Evolutionary conservation across 164 flowering plant genomes (phyloP), one percentile per base, ranked within the genome.

Genomic region (Chloranthus sessilifolius): DNA sequence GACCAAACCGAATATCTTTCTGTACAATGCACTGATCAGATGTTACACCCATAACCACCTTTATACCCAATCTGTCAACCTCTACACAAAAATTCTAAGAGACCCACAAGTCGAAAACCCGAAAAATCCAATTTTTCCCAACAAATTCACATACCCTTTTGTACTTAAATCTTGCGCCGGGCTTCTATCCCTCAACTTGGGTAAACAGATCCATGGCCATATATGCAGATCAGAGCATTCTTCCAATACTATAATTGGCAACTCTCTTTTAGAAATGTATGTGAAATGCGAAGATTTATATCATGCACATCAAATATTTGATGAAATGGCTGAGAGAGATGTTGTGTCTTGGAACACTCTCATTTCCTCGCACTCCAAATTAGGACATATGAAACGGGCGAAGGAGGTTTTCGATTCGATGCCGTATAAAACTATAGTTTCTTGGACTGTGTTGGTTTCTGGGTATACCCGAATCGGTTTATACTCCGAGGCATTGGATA

Each of bases 251-350:
- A 61, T 68, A 24, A 39, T 59, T 2, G 74, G 67, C 33, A 86
- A 78, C 65, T 64, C 83, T n/a, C 59, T 83, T 15, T 53, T 83
- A 39, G 83, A 83, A 39, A 70, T 87, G 88, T 87, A 82, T 30
- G 38, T 63, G 1, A 87, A 83, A 42, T 78, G 78, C 43, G 79
- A 63, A 43, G 29, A 52, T 55, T 34, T 87, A 21, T 6, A 0
- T 0, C 69, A 64, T 39, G 95, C 85, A 4, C 65, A 65, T 5
- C 66, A 56, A 37, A 49, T 81, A 64, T 83, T 87, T 47, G 92
- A 81, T 5, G 68, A 59, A 65, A 81, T 83, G 89, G 11, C 43
- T 35, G 76, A 74, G 1, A 78, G 73, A 67, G 85, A 87, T 74
- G 72, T 41, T 21, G 61, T 83, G 12, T 74, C 85, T 0, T 83